Evolutionary conservation across 148 eudicot species (phyloP).

Genomic region (Agrostemma githago): DNA sequence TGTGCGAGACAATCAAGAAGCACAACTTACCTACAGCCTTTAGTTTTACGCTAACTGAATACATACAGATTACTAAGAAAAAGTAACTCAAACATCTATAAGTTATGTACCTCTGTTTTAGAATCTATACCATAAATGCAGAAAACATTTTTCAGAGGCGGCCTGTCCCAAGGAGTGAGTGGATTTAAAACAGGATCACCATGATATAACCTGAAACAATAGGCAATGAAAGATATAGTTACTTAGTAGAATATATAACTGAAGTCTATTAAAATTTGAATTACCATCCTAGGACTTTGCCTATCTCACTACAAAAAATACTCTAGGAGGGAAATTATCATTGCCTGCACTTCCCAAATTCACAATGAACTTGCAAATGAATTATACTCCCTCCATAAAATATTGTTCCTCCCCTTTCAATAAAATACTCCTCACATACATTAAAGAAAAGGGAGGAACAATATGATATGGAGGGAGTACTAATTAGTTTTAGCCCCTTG

Average conservation of each 20-base stretch:
- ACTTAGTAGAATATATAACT: background rate
- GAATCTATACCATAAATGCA: slow-evolving; percentile 89
- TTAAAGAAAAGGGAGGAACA: too few species aligned
- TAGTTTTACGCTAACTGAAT: background rate
- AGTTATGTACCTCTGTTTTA: slow-evolving; percentile 77
- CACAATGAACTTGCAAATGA: background rate
- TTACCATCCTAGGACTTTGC: background rate
- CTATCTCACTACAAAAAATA: background rate
- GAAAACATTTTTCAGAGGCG: slow-evolving; percentile 87
- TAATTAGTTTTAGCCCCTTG: too few species aligned
- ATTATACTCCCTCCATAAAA: too few species aligned
- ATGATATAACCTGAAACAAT: slow-evolving; percentile 69
- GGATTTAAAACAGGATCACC: slow-evolving; percentile 90
- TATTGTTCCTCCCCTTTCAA: too few species aligned
- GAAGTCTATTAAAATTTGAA: background rate
- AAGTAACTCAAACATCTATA: background rate
- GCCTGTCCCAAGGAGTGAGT: slow-evolving; percentile 93
- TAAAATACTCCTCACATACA: too few species aligned
- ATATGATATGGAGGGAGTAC: too few species aligned
- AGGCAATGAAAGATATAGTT: background rate
- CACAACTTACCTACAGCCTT: background rate
- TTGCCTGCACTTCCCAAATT: background rate
- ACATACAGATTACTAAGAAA: background rate
- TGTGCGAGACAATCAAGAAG: background rate
- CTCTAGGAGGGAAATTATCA: background rate